These are phyloP conservation scores for Gnaphalium uliginosum DNA, from an alignment of 129 eudicot species.

Conservation along the genomic window DNA sequence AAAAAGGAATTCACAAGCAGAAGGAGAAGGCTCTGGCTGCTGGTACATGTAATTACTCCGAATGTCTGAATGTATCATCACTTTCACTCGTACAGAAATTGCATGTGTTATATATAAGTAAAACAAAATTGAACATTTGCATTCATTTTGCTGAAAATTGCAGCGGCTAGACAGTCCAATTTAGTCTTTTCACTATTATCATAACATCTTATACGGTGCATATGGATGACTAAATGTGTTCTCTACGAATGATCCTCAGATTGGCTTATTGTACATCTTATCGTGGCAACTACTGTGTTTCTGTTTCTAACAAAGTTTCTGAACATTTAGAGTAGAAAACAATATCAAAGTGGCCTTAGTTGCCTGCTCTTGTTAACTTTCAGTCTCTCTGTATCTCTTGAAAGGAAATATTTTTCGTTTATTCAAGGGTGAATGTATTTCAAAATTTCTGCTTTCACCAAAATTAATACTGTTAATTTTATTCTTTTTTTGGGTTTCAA, in stretches of 20 bases:
- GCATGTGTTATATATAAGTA: neutral
- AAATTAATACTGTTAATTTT: neutral
- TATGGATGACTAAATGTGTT: neutral
- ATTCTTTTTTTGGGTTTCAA: neutral
- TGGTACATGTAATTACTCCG: constrained; percentile 9
- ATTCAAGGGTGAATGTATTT: neutral
- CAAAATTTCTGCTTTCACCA: neutral
- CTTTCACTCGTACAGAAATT: neutral
- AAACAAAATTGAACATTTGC: too few species aligned
- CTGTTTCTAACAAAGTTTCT: neutral
- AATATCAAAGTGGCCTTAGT: neutral
- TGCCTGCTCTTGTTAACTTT: neutral
- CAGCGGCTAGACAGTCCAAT: neutral
- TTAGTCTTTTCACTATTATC: neutral
- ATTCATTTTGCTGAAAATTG: neutral
- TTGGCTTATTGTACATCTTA: neutral
- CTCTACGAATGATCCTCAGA: neutral
- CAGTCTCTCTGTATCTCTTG: neutral
- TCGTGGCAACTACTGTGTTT: neutral
- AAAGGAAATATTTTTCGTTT: neutral
- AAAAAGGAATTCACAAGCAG: neutral
- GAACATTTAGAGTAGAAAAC: constrained; percentile 4
- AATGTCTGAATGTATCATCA: neutral
- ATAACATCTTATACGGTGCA: neutral
- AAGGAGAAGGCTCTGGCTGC: constrained; percentile 57